Conservation (phyloP, 2,329 filamentous ascomycete genomes). For the Bipolaris oryzae region DNA sequence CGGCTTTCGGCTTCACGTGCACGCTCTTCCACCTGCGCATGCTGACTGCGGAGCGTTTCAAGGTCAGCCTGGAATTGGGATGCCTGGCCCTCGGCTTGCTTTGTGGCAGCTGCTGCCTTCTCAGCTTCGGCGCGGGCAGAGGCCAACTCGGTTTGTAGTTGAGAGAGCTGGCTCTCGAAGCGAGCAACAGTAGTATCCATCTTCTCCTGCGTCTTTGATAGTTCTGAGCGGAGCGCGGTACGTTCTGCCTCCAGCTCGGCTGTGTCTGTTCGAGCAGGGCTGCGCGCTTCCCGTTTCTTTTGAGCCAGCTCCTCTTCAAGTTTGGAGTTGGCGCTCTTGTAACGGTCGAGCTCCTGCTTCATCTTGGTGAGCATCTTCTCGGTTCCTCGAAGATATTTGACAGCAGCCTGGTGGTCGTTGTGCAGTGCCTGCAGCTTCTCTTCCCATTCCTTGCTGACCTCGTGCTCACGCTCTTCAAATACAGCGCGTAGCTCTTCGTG, state of each 20-base stretch:
- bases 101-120: constrained; percentile 57
- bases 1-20: constrained; percentile 91
- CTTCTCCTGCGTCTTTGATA: constrained; percentile 72
- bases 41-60: constrained; percentile 82
- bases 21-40: constrained; percentile 77
- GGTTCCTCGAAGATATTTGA: constrained; percentile 97
- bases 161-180: constrained; percentile 73
- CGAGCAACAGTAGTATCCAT: constrained; percentile 68
- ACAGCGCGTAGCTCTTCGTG: constrained; percentile 84
- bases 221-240: constrained; percentile 67
- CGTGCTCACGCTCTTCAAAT: constrained; percentile 80
- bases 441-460: constrained; percentile 86
- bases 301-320: constrained; percentile 81
- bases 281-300: constrained; percentile 48
- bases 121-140: constrained; percentile 72
- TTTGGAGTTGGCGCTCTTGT: constrained; percentile 83
- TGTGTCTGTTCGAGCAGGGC: constrained; percentile 54
- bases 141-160: constrained; percentile 72
- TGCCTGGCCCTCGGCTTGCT: constrained; percentile 61
- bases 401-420: constrained; percentile 96
- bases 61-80: constrained; percentile 70
- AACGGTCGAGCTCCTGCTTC: constrained; percentile 93
- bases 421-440: constrained; percentile 93
- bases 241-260: constrained; percentile 79
- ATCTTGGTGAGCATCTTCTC: constrained; percentile 99